Evolutionary conservation across 345 rosid genomes (phyloP).

Genomic region (Excoecaria cochinchinensis): DNA sequence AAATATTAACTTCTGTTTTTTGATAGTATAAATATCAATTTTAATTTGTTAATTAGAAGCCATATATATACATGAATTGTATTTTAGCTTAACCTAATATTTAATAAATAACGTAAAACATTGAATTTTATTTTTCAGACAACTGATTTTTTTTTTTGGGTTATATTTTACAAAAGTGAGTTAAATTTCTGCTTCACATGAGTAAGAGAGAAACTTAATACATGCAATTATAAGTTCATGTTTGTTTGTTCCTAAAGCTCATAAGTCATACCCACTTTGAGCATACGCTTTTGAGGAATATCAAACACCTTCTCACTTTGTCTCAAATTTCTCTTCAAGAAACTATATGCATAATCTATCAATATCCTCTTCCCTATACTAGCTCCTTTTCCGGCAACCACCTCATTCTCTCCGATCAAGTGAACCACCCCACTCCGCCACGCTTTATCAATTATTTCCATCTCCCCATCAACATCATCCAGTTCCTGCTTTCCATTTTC

Average conservation of each 20-base stretch:
- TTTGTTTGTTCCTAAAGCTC: slow-evolving; percentile 44
- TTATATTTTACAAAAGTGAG: too few relatives aligned
- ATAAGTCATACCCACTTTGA: slow-evolving; percentile 70
- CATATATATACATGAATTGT: too few relatives aligned
- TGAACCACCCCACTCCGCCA: slow-evolving; percentile 42
- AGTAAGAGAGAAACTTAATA: too few relatives aligned
- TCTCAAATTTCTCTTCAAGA: slow-evolving; percentile 25
- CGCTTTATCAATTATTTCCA: slow-evolving; percentile 18
- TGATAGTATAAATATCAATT: too few relatives aligned
- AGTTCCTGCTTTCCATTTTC: background rate
- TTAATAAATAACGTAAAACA: too few relatives aligned
- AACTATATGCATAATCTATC: slow-evolving; percentile 46
- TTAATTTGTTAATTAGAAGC: too few relatives aligned
- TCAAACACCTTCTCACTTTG: slow-evolving; percentile 45
- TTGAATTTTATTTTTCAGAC: too few relatives aligned
- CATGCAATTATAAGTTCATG: too few relatives aligned
- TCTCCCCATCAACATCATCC: background rate
- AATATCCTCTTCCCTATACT: slow-evolving; percentile 36
- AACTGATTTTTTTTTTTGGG: too few relatives aligned
- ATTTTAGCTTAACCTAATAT: too few relatives aligned
- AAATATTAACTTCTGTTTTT: too few relatives aligned
- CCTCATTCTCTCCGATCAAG: slow-evolving; percentile 52
- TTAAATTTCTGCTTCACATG: too few relatives aligned
- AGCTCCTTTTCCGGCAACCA: slow-evolving; percentile 42
- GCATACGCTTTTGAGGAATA: slow-evolving; percentile 56